phyloP scores from a whole-genome alignment of 768 basidiomycete species.

The Xerocomellus dryophilus region DNA sequence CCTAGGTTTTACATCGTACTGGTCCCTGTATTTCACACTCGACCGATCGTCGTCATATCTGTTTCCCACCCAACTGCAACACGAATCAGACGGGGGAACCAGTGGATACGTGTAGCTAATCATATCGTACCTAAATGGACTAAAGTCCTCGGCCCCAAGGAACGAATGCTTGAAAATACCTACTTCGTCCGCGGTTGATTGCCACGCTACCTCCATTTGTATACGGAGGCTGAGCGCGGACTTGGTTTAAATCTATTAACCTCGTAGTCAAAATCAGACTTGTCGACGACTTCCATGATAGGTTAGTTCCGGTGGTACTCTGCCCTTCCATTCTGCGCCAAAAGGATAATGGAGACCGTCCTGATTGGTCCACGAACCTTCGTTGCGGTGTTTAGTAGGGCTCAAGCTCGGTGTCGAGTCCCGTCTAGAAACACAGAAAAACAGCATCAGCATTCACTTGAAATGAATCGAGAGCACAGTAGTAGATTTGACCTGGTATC shows the following conservation, averaged over 20 bases:
- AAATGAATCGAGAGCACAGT: slow-evolving; percentile 1
- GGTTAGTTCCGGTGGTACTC: slow-evolving; percentile 5
- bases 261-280: slow-evolving; percentile 24
- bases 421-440: background rate
- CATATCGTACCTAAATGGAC: slow-evolving; percentile 10
- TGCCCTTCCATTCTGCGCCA: slow-evolving; percentile 1
- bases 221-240: slow-evolving; percentile 7
- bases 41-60: slow-evolving; percentile 1
- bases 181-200: slow-evolving; percentile 17
- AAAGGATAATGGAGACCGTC: slow-evolving; percentile 1
- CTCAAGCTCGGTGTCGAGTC: slow-evolving; percentile 1
- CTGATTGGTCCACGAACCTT: slow-evolving; percentile 18
- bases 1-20: background rate
- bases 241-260: slow-evolving; percentile 12
- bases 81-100: background rate
- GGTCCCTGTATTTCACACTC: background rate
- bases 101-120: slow-evolving; percentile 6
- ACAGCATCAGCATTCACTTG: background rate
- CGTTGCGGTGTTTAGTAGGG: slow-evolving; percentile 11
- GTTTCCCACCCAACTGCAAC: slow-evolving; percentile 9
- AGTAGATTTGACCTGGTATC: slow-evolving; percentile 16
- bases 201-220: slow-evolving; percentile 27
- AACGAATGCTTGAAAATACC: background rate
- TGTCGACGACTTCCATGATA: slow-evolving; percentile 15
- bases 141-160: slow-evolving; percentile 30